Evolutionary conservation across 1,284 basidiomycete genomes (phyloP).

Genomic region (Laetiporus sulphureus): DNA sequence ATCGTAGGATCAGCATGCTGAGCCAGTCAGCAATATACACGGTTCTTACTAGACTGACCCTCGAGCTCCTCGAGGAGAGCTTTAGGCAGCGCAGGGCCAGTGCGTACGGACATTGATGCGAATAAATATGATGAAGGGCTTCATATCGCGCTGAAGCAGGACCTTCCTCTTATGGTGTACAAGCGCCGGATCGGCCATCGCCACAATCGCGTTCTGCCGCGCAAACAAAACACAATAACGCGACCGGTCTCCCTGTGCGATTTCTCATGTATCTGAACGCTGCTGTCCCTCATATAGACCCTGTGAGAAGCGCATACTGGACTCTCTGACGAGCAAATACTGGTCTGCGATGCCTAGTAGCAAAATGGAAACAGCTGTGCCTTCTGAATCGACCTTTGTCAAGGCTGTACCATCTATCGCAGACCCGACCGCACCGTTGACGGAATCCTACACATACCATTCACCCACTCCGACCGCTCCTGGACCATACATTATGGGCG

Average conservation of each 20-base stretch:
- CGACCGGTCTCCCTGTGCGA: no score
- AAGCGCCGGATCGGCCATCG: no score
- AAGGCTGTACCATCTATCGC: conserved; percentile 29
- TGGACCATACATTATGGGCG: conserved; percentile 85
- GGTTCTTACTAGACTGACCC: conserved; percentile 10
- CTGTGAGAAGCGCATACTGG: background rate
- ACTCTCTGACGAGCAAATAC: background rate
- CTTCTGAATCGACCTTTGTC: background rate
- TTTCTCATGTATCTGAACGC: no score
- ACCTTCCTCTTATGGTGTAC: no score
- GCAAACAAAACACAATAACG: conserved; percentile 7
- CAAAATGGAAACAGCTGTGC: background rate
- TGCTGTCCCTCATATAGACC: no score
- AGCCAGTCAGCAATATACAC: background rate
- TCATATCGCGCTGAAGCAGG: no score
- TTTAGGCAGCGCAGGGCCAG: conserved; percentile 24
- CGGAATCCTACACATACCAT: conserved; percentile 79
- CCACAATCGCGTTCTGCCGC: conserved; percentile 7
- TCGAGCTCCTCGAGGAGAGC: conserved; percentile 26
- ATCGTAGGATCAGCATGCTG: conserved; percentile 3
- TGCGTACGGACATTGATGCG: conserved; percentile 18
- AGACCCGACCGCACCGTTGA: conserved; percentile 33
- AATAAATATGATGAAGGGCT: no score
- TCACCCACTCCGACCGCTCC: conserved; percentile 58
- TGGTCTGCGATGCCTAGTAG: background rate